These are phyloP conservation scores for Kokia cookei DNA, from an alignment of 441 rosid species.

Conservation along the genomic window DNA sequence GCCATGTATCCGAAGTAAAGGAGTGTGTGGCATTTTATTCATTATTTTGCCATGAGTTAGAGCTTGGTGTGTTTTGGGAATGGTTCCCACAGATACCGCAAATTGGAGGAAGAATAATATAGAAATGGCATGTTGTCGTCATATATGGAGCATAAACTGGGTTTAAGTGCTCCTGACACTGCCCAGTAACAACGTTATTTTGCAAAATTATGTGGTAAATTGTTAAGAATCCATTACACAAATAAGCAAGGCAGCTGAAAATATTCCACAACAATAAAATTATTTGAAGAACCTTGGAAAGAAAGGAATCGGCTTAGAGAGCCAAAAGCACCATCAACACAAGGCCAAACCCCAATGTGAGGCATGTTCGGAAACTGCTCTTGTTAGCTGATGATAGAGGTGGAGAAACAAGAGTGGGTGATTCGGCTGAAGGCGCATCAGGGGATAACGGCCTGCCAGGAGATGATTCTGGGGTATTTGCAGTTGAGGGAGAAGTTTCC, in stretches of 20 bases:
- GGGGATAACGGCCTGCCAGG: constrained; percentile 12
- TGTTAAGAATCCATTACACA: neutral
- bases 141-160: neutral
- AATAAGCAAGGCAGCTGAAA: neutral
- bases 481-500: constrained; percentile 10
- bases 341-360: constrained; percentile 15
- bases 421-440: constrained; percentile 16
- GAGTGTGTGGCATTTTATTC: neutral
- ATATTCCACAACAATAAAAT: neutral
- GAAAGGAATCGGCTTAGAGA: constrained; percentile 10
- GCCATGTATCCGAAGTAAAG: neutral
- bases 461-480: constrained; percentile 16
- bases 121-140: neutral
- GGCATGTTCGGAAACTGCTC: constrained; percentile 9
- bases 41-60: neutral
- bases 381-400: constrained; percentile 29
- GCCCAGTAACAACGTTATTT: neutral
- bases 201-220: neutral
- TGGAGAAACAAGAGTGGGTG: neutral
- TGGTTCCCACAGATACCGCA: neutral
- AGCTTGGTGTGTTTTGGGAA: neutral
- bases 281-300: neutral
- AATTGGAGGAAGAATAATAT: neutral
- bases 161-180: neutral
- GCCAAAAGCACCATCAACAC: constrained; percentile 19